Base-by-base conservation (phyloP, 2,329 filamentous ascomycete species). In the Arthrocladium fulminans region DNA sequence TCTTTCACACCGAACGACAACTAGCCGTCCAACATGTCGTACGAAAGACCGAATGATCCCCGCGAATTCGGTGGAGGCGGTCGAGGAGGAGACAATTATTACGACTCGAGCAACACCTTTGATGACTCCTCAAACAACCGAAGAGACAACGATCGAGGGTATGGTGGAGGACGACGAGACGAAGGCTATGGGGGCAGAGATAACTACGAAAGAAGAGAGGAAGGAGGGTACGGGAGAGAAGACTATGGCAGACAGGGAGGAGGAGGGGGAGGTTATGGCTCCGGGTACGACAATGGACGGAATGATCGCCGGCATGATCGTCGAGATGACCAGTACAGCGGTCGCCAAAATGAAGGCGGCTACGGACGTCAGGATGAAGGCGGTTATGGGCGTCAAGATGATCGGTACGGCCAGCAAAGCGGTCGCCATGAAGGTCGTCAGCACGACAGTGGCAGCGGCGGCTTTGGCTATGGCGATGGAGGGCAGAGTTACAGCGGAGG, bases 11-110 rank as follows among this genome's bases (percentile, higher is more conserved):
- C 20, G n/a, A 44, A 27, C 15, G 13, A 29, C 27, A 13, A 7
- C 17, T 39, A 17, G 4, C 20, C 25, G 25, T 6, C 8, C 29
- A 42, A 40, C 8, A 51, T 51, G 49, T 48, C 49, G 2, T 51
- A 51, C 45, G 44, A 24, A 25, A 30, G 47, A 37, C 39, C 44
- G 2, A 12, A 27, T 15, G 49, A 51, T 22, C 41, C 40, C 20
- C 45, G 54, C 29, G 38, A 53, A 30, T 60, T 58, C 51, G 58
- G 59, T 43, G 52, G 57, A 29, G 55, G 57, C 35, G 51, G 54
- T 41, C 52, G 55, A 41, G 49, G 51, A 6, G 52, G 58, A 38
- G 49, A 54, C 13, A 59, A 60, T 50, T 62, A 63, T 53, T 62
- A 62, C 54, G 53, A 61, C 49, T 48, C 48, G 37, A 48, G 51